A percentile compares a stretch with the other conserved stretches of the same genome.
Conservation (phyloP, 176 grass and related monocot species). For the Thinopyrum elongatum region DNA sequence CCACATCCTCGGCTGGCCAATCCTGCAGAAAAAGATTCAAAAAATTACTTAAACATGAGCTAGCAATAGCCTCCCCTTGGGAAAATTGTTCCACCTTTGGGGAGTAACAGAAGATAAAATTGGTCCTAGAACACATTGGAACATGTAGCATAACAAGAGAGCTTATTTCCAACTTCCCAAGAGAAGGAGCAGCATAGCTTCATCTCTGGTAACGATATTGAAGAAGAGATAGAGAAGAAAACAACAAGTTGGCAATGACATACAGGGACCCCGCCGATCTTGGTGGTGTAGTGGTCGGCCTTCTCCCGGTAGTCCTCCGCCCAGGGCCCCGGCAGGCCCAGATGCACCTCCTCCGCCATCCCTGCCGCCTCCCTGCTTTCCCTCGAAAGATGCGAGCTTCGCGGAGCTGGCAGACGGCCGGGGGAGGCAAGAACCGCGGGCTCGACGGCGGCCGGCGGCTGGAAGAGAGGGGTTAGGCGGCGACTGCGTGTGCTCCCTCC, state of each 20-base stretch:
- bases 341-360: conserved; percentile 59
- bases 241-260: background rate
- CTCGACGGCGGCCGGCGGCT: background rate
- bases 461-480: background rate
- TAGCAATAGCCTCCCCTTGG: no score
- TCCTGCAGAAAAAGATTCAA: conserved; percentile 41
- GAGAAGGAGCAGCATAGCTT: background rate
- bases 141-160: background rate
- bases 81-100: background rate
- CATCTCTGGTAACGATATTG: background rate
- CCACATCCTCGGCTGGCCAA: conserved; percentile 53
- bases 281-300: conserved; percentile 92
- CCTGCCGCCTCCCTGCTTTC: background rate
- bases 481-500: no score
- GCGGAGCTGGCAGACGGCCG: background rate
- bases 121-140: no score
- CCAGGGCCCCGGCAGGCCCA: conserved; percentile 84
- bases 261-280: conserved; percentile 84
- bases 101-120: background rate
- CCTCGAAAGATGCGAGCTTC: background rate
- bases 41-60: background rate
- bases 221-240: background rate
- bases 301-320: conserved; percentile 73
- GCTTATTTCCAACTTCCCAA: background rate
- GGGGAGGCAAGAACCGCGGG: background rate